A percentile compares a stretch with the other conserved stretches of the same genome.
phyloP scores from a whole-genome alignment of 352 stramenopile species.

The Globisporangium ultimum region DNA sequence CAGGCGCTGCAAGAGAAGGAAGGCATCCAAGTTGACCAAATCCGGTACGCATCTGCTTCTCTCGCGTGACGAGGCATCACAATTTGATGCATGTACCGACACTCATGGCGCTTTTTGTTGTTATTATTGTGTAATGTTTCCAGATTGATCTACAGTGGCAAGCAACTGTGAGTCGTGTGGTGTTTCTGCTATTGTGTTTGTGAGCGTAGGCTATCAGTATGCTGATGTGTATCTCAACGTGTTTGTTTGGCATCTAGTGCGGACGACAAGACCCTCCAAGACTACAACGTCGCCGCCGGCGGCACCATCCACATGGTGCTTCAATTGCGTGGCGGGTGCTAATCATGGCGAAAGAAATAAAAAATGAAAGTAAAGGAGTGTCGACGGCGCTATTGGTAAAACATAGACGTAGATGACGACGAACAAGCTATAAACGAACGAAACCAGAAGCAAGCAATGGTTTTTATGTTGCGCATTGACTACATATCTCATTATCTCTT shows the following conservation, averaged over 20 bases:
- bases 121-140: neutral
- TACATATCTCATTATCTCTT: too few relatives aligned
- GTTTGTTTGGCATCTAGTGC: conserved; percentile 31
- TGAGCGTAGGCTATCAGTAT: too few relatives aligned
- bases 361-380: too few relatives aligned
- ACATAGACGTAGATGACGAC: too few relatives aligned
- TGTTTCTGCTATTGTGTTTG: neutral
- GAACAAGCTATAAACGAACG: too few relatives aligned
- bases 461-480: too few relatives aligned
- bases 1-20: conserved; percentile 98
- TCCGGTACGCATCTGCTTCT: conserved; percentile 27
- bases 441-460: too few relatives aligned
- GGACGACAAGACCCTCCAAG: conserved; percentile 95
- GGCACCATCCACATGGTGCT: conserved; percentile 99
- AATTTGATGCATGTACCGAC: too few relatives aligned
- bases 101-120: conserved; percentile 1
- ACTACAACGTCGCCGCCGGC: conserved; percentile 96
- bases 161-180: conserved; percentile 79
- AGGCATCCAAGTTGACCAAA: conserved; percentile 90
- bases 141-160: conserved; percentile 97
- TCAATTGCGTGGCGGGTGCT: conserved; percentile 93
- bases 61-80: neutral
- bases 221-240: too few relatives aligned
- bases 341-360: conserved; percentile 11
- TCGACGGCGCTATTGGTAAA: too few relatives aligned